Evolutionary conservation across 139 green algal species (phyloP), one percentile per base, ranked within the genome.

Genomic region (Pleodorina starrii): DNA sequence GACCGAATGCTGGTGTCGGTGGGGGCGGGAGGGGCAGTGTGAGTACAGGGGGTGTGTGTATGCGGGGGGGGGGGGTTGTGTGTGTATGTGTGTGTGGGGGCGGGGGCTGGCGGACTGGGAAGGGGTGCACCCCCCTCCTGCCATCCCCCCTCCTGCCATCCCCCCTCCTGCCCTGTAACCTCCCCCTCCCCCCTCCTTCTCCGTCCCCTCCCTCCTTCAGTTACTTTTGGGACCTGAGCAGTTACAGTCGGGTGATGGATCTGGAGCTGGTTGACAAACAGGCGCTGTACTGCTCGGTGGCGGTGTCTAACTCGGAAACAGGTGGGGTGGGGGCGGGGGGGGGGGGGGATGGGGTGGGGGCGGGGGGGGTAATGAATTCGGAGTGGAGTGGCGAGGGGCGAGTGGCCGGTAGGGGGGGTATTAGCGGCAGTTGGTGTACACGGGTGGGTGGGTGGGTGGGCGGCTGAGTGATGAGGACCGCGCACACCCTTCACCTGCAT

Each of bases 1-100:
- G 94, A 95, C 59, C 83, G 73, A 5, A 60, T 91, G 71, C 74
- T 96, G 75, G 88, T 93, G 42, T 95, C 92, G n/a, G 86, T 80
- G 25, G 92, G 93, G 9, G 79, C 75, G 17, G 92, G 91, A 1
- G 93, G 93, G 3, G 91, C 93, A 59, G 87, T 93, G 84, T 93
- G 84, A 90, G 89, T 90, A 46, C 4, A 42, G 60, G 44, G 42
- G 43, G 21, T n/a, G n/a, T n/a, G n/a, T n/a, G n/a, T n/a, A n/a
- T 63, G 80, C 6, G 59, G 23, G 38, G 59, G 40, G 36, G 5
- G 79, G 19, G 23, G 38, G 17, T 7, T 29, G 35, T 7, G 32
- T 50, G 48, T 0, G 51, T 42, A 5, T 40, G 43, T 50, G 48
- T 0, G 51, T 42, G 2, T 40, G 43, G 60, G 90, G 88, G 81